Evolutionary conservation across 2,329 filamentous ascomycete genomes (phyloP).

Genomic region (Ophiostoma sp.): DNA sequence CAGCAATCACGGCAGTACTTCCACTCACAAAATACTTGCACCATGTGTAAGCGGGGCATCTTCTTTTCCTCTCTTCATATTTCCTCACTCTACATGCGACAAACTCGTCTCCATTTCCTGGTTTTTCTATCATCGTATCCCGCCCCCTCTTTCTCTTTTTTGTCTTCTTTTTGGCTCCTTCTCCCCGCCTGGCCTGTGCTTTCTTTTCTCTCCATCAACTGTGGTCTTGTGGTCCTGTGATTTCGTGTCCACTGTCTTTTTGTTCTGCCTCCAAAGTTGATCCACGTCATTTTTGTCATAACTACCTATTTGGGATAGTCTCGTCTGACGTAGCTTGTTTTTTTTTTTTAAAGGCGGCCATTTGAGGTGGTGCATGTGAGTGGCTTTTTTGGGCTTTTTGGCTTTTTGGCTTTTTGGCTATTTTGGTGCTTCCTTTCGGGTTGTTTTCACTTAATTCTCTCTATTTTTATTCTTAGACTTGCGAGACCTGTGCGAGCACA

Average conservation of each 20-base stretch:
- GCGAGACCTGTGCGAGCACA: background rate
- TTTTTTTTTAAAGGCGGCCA: background rate
- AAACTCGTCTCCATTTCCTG: background rate
- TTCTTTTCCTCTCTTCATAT: background rate
- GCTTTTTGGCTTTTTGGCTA: too few relatives aligned
- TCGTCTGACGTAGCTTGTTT: background rate
- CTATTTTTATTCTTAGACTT: background rate
- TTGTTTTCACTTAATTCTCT: background rate
- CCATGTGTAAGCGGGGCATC: background rate
- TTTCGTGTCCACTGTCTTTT: background rate
- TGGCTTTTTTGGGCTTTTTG: background rate
- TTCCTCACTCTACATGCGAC: background rate
- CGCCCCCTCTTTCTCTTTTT: background rate
- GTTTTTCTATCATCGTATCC: background rate
- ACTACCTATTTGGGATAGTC: constrained; percentile 24
- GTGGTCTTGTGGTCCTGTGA: background rate
- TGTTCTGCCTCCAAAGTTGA: background rate
- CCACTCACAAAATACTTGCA: background rate
- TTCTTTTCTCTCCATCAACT: background rate
- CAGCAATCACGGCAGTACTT: background rate
- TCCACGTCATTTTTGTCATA: constrained; percentile 29
- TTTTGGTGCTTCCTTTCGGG: too few relatives aligned
- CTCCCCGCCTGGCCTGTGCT: background rate
- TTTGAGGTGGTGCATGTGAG: background rate
- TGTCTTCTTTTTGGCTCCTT: background rate